Base-by-base conservation (phyloP, 257 asterid genomes). In the Prunella vulgaris region DNA sequence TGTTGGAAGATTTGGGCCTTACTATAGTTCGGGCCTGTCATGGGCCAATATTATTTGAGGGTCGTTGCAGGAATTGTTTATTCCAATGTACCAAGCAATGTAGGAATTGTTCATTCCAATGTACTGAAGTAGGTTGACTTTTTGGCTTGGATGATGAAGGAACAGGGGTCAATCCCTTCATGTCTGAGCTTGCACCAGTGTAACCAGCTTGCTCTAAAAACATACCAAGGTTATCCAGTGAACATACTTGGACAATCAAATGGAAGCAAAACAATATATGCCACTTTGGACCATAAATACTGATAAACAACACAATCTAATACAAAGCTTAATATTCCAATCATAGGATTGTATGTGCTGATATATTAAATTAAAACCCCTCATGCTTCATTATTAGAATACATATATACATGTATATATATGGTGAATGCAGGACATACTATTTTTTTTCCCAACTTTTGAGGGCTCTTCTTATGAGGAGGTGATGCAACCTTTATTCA, bases 381-480 rank as follows among this genome's bases (percentile, higher is more conserved):
- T 5, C n/a, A 20, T 10, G 69, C 69, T 68, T 44, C 71, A 78
- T 17, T 27, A 28, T 32, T 30, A 64, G 65, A 66, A 60, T 56
- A 2, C 52, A 60, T 33, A 76, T n/a, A n/a, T n/a, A n/a, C n/a
- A n/a, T n/a, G n/a, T n/a, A n/a, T n/a, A n/a, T n/a, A n/a, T n/a
- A n/a, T 69, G 64, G 63, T 62, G 54, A 42, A 70, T 35, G 53
- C 10, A 38, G 21, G 63, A 57, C 86, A 60, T 84, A 84, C 85
- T 73, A 54, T 18, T 44, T 72, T 76, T 78, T 58, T 53, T n/a
- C n/a, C 88, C 5, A 80, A 64, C 73, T 76, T 84, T 72, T 79
- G 87, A 58, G 83, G 84, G 77, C 78, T 77, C 81, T 78, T 87
- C 87, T 87, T 87, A 32, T 83, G 77, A 51, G 90, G 84, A 70